Percentiles rank a stretch among this genome's conserved stretches.
Conservation (phyloP, 2,329 filamentous ascomycete species). For the Parastagonospora avenae region DNA sequence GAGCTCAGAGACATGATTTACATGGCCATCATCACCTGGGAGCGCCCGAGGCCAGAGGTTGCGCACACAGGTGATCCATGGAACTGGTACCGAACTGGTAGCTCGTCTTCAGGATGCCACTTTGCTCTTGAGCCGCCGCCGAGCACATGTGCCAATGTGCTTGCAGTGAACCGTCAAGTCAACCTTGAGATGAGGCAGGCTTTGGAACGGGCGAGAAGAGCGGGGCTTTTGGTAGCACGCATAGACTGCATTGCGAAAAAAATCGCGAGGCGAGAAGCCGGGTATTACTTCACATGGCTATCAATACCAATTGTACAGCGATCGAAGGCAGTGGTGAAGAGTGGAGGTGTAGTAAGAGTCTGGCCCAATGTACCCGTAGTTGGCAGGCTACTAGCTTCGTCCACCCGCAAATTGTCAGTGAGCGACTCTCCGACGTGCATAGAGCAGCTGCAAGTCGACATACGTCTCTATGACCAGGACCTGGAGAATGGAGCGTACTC, state of each 20-base stretch:
- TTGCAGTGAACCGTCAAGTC: conserved; percentile 36
- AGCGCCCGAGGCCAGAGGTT: conserved; percentile 23
- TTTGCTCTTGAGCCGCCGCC: conserved; percentile 26
- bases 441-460: conserved; percentile 36
- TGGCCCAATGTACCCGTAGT: conserved; percentile 13
- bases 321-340: conserved; percentile 11
- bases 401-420: background rate
- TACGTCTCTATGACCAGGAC: conserved; percentile 30
- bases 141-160: conserved; percentile 36
- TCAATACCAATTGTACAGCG: conserved; percentile 30
- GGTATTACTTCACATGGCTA: conserved; percentile 39
- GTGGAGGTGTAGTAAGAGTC: conserved; percentile 10
- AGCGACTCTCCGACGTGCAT: conserved; percentile 21
- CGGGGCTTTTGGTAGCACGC: conserved; percentile 19
- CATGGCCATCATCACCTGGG: conserved; percentile 28
- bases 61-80: conserved; percentile 23
- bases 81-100: conserved; percentile 22
- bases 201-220: conserved; percentile 22
- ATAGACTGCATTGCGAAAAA: conserved; percentile 37
- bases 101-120: conserved; percentile 23
- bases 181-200: conserved; percentile 34
- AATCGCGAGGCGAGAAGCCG: conserved; percentile 20
- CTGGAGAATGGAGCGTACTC: conserved; percentile 7
- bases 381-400: conserved; percentile 3
- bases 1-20: conserved; percentile 45